Percentiles rank a stretch among this genome's conserved stretches.
phyloP scores from a whole-genome alignment of 2,329 filamentous ascomycete genomes.

The Chalara sp. region DNA sequence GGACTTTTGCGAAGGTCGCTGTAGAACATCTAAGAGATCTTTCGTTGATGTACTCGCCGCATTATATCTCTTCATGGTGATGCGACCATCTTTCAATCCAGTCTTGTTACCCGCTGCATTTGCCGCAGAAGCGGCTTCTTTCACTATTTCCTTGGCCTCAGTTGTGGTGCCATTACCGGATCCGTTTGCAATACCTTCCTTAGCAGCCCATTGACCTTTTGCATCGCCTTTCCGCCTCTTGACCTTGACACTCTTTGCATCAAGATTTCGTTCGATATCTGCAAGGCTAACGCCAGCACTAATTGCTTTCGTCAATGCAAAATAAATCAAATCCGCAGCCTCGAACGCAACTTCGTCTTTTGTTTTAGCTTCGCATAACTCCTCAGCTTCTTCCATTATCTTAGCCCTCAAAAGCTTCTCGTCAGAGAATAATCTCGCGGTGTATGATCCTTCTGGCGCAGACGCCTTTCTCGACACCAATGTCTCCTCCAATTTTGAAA shows the following conservation, averaged over 20 bases:
- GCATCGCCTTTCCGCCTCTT: constrained; percentile 90
- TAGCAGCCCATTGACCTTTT: constrained; percentile 86
- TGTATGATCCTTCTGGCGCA: constrained; percentile 87
- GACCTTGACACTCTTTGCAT: constrained; percentile 92
- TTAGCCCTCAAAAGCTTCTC: constrained; percentile 85
- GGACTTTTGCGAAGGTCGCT: constrained; percentile 88
- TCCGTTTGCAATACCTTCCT: constrained; percentile 57
- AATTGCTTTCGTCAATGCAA: constrained; percentile 85
- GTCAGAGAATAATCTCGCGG: constrained; percentile 85
- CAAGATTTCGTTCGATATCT: constrained; percentile 86
- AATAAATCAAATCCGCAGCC: constrained; percentile 92
- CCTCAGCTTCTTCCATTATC: constrained; percentile 97
- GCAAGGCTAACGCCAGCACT: constrained; percentile 77
- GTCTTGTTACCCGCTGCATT: constrained; percentile 40
- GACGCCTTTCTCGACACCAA: constrained; percentile 73
- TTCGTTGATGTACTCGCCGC: constrained; percentile 55
- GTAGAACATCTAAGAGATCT: constrained; percentile 67
- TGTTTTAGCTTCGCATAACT: constrained; percentile 80
- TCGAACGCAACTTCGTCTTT: constrained; percentile 87
- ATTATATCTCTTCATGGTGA: constrained; percentile 77
- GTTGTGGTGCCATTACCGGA: constrained; percentile 14
- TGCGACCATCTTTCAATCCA: constrained; percentile 47
- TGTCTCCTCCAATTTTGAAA: constrained; percentile 82
- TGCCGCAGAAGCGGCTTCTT: constrained; percentile 36
- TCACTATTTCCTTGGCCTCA: constrained; percentile 33